A percentile compares a stretch with the other conserved stretches of the same genome.
These are phyloP conservation scores for Leucocoprinus sp. DNA, from an alignment of 768 basidiomycete species.

Conservation along the genomic window DNA sequence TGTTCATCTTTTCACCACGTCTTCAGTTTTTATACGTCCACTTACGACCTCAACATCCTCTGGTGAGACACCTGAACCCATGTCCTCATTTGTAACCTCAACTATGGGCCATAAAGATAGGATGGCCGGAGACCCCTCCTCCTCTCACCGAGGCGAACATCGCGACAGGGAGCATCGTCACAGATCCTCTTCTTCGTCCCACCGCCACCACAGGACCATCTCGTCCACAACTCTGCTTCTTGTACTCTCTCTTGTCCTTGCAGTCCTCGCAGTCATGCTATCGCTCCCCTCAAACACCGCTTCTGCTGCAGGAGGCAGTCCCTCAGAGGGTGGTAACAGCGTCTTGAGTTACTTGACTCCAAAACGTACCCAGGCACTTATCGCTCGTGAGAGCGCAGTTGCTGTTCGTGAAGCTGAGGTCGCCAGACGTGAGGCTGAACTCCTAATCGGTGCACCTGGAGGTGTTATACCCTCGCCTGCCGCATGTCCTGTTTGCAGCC, in stretches of 20 bases:
- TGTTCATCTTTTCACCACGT: conserved; percentile 43
- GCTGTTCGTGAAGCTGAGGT: conserved; percentile 83
- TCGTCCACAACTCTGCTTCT: conserved; percentile 85
- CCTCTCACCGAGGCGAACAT: conserved; percentile 66
- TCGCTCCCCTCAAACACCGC: conserved; percentile 59
- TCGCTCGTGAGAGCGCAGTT: conserved; percentile 71
- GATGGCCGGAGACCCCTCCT: conserved; percentile 70
- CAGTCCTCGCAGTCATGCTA: conserved; percentile 86
- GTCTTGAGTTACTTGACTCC: conserved; percentile 72
- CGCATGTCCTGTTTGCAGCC: conserved; percentile 50
- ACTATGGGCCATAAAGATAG: conserved; percentile 41
- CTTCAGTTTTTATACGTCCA: conserved; percentile 42
- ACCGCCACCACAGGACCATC: conserved; percentile 78
- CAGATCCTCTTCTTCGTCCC: conserved; percentile 42
- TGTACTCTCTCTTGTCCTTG: conserved; percentile 77
- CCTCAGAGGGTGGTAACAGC: conserved; percentile 22
- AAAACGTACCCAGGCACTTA: conserved; percentile 73
- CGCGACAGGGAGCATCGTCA: conserved; percentile 45
- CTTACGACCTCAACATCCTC: conserved; percentile 56
- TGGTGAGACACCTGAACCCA: conserved; percentile 26
- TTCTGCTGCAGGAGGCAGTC: conserved; percentile 23
- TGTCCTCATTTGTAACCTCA: conserved; percentile 12
- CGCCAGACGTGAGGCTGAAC: conserved; percentile 80
- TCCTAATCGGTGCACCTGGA: conserved; percentile 76
- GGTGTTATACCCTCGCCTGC: conserved; percentile 59